Conservation (phyloP, 352 stramenopile genomes). For the Pythium sukuiense region DNA sequence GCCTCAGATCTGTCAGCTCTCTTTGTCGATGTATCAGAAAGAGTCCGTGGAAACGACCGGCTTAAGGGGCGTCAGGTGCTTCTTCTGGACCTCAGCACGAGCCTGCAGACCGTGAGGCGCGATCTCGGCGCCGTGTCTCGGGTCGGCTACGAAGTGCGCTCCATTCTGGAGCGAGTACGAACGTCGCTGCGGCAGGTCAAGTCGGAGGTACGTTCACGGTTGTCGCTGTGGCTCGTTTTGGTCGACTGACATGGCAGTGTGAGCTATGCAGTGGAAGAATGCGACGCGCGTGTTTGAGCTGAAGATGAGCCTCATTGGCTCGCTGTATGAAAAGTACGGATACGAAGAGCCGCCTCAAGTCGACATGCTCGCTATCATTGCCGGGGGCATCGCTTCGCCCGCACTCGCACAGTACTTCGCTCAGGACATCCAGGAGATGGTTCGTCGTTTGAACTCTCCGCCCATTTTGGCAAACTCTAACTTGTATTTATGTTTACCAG, state of each 20-base stretch:
- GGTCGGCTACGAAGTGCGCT: slow-evolving; percentile 20
- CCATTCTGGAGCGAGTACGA: slow-evolving; percentile 38
- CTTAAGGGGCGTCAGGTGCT: neutral
- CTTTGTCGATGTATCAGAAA: slow-evolving; percentile 13
- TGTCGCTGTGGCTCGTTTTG: neutral
- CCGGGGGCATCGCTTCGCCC: slow-evolving; percentile 57
- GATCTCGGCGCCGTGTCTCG: slow-evolving; percentile 15
- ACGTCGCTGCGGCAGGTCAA: slow-evolving; percentile 42
- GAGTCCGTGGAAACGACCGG: neutral
- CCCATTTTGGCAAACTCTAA: neutral
- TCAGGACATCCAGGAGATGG: slow-evolving; percentile 83
- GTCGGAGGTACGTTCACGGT: slow-evolving; percentile 33
- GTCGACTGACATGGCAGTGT: neutral
- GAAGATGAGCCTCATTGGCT: slow-evolving; percentile 72
- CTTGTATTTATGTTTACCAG: neutral
- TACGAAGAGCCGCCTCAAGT: slow-evolving; percentile 60
- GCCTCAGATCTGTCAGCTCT: slow-evolving; percentile 19
- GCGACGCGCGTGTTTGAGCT: slow-evolving; percentile 75
- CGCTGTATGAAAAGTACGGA: slow-evolving; percentile 79
- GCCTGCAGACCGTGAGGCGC: slow-evolving; percentile 8
- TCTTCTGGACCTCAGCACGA: slow-evolving; percentile 15
- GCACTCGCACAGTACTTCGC: slow-evolving; percentile 77
- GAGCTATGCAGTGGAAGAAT: slow-evolving; percentile 55
- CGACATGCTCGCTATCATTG: slow-evolving; percentile 69
- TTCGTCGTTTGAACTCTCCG: slow-evolving; percentile 15